Base-by-base conservation (phyloP, 108 stramenopile genomes). In the Cyclotella kingstonii region DNA sequence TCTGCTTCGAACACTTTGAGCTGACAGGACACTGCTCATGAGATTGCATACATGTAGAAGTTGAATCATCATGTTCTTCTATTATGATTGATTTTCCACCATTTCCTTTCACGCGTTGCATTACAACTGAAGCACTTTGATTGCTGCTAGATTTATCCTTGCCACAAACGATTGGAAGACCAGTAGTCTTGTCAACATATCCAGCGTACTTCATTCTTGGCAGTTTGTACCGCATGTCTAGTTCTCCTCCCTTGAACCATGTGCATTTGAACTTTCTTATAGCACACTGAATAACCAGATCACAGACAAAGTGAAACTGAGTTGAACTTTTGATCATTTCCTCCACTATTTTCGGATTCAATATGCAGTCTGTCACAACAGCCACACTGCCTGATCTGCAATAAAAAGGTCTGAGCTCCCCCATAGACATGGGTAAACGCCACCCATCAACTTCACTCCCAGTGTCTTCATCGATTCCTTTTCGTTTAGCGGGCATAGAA, bases 151-250 rank as follows among this genome's bases (percentile, higher is more conserved):
- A 10, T 36, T 21, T 21, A 33, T 39, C 34, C 30, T 18, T 50
- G 19, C 25, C 25, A 18, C 1, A 30, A 35, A 29, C 50, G 27
- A 50, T 34, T 0, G 67, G 50, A 27, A 54, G 51, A 22, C 59
- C 59, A 9, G 59, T 69, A 41, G 4, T 54, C 19, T 69, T 59
- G 22, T 69, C 68, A 7, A 69, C 68, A 41, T 64, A 73, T 12
- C 55, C 71, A 41, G 71, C 71, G 36, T 73, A 73, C 30, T 59
- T 73, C 63, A 73, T 73, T 43, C 64, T 73, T 10, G 71, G 71
- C 55, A 73, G 22, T 54, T 73, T 73, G 62, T 63, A 73, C 23
- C 50, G 41, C 54, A 56, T 57, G 31, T 64, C 63, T 25, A 73
- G 35, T 29, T 36, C 56, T 2, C 23, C 41, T 5, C 71, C 63